Evolutionary conservation across 139 green algal genomes (phyloP), one percentile per base, ranked within the genome.

Genomic region (Protoeuglena noctilucae): DNA sequence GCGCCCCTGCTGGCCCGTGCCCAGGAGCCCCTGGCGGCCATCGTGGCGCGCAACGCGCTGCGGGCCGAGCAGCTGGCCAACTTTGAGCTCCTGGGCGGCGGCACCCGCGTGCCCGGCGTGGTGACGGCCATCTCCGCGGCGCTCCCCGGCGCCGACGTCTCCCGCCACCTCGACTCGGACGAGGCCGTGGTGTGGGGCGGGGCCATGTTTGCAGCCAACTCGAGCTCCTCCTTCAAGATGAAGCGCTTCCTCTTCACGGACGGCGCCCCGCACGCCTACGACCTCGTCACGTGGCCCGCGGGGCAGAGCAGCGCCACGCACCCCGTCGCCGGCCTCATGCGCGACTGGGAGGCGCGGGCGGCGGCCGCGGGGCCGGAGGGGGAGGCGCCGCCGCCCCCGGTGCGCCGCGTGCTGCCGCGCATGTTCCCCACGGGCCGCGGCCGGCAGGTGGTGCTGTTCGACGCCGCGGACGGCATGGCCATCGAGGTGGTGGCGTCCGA

Each of bases 141-240:
- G 9, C 71, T 96, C 30, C 73, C 67, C 1, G 81, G 77, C 34
- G 61, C 80, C 19, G 4, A 57, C 17, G 29, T 75, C 29, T 48
- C 58, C 67, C 85, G 81, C 34, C 92, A 98, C 68, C 63, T 99
- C 65, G 92, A 99, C 63, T 80, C 82, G 3, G 92, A 97, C 64
- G 92, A 99, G 74, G 89, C 91, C 1, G 62, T 87, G 14, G 91
- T 86, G 43, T 65, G 94, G 59, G 92, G 92, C 3, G 85, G 87
- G 0, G 85, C 72, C 19, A 71, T 96, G 62, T 81, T 92, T 61
- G 92, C 87, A 27, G 92, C 92, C 59, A 99, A 99, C 79, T 69
- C 94, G 53, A 83, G 61, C 48, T 94, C 86, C 58, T 83, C 69
- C 47, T 98, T 99, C 80, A 80, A 88, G n/a, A 72, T 97, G 71